These are phyloP conservation scores for Phoma sp. DNA, from an alignment of 2,329 filamentous ascomycete species.

Conservation along the genomic window DNA sequence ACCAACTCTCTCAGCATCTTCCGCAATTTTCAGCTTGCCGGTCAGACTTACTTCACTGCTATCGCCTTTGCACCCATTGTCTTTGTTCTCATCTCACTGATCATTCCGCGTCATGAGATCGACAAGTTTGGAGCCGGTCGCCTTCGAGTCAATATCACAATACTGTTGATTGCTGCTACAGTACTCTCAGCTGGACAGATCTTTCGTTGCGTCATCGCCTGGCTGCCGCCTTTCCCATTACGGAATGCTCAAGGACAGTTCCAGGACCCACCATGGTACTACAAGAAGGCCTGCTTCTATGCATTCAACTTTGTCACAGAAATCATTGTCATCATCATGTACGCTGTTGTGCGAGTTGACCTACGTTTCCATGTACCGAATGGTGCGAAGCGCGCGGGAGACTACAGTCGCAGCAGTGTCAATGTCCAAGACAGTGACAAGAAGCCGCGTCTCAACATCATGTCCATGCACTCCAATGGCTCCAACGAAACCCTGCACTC, in stretches of 20 bases:
- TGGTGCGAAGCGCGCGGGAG: constrained; percentile 60
- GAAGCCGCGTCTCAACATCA: constrained; percentile 23
- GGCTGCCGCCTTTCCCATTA: constrained; percentile 54
- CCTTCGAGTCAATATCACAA: constrained; percentile 69
- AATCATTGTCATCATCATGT: constrained; percentile 70
- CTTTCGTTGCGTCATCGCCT: constrained; percentile 70
- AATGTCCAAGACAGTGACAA: constrained; percentile 30
- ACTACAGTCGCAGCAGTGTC: constrained; percentile 36
- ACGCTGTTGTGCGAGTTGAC: constrained; percentile 73
- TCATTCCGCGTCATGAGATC: constrained; percentile 51
- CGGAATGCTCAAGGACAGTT: constrained; percentile 53
- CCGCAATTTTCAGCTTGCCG: constrained; percentile 68
- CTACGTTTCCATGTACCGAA: constrained; percentile 77
- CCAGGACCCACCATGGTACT: constrained; percentile 65
- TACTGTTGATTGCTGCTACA: constrained; percentile 65
- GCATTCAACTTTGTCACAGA: constrained; percentile 79
- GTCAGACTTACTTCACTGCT: constrained; percentile 66
- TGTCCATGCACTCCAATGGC: constrained; percentile 21
- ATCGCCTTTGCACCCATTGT: constrained; percentile 71
- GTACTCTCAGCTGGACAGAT: constrained; percentile 70
- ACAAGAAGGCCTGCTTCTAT: constrained; percentile 77
- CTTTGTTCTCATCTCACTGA: constrained; percentile 57
- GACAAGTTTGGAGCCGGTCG: constrained; percentile 72
- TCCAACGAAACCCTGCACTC: constrained; percentile 39
- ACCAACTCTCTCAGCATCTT: constrained; percentile 58